Base-by-base conservation (phyloP, 106 monocot species). In the Agapanthus africanus region DNA sequence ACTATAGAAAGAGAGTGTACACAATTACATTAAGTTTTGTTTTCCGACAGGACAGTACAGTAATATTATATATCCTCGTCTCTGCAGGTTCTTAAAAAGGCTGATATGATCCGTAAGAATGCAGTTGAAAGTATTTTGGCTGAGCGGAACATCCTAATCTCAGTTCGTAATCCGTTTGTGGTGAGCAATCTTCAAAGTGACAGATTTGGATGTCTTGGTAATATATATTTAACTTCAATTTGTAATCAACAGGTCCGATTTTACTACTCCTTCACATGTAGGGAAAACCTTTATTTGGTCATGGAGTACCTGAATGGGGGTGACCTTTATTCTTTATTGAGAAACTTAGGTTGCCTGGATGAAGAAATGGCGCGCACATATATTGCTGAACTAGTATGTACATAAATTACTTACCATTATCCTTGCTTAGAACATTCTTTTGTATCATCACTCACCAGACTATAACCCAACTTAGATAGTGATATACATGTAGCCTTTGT, bases 231-330 rank as follows among this genome's bases (percentile, higher is more conserved):
- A 73, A 74, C 52, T 69, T 81, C 31, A 21, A 47, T 60, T 66
- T 51, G 40, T 76, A 26, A 65, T 70, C 46, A 67, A 81, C 84
- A 99, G 99, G 99, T 99, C 14, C 82, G 99, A 27, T 99, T 99
- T 76, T 99, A 85, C 85, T 99, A 99, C 77, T 99, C 99, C 67
- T 99, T 99, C 71, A 99, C 99, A 52, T 99, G 90, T 79, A 90
- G 85, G 79, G 99, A 99, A 75, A 99, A 99, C 71, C 93, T 99
- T 40, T 99, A 99, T 77, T 60, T 99, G 70, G 99, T 99, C 25
- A 99, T 99, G 93, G 99, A 99, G 49, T 99, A 99, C 71, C 69
- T 99, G 46, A 93, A 93, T 78, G 99, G 99, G 37, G 99, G 99
- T 11, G 99, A 99, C 69, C 82, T 99, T 32, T 99, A 99, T 69